phyloP scores from a whole-genome alignment of 140 eudicot genomes.

The Anethum foeniculum region DNA sequence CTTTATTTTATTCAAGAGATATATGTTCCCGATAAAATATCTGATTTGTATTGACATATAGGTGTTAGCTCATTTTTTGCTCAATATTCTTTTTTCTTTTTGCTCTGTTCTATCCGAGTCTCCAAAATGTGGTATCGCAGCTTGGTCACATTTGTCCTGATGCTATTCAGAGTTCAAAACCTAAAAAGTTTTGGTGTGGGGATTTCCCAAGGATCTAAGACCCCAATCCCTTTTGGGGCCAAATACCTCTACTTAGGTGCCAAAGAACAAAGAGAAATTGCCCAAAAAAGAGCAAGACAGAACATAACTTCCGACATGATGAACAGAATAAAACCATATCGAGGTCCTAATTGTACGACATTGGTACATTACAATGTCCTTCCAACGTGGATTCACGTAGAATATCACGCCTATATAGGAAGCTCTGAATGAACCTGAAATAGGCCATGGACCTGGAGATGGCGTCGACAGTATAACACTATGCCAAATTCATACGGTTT shows the following conservation, averaged over 20 bases:
- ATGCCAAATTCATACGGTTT: not conserved
- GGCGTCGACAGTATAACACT: not conserved
- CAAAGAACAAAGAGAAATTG: not conserved
- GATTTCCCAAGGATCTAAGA: too few relatives aligned
- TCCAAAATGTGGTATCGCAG: not conserved
- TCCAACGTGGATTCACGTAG: too few relatives aligned
- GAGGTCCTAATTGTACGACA: not conserved
- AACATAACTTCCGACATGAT: not conserved
- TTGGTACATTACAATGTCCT: not conserved
- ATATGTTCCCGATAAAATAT: not conserved
- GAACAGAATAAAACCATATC: not conserved
- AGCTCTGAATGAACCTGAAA: too few relatives aligned
- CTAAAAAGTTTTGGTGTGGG: too few relatives aligned
- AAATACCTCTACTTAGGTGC: too few relatives aligned
- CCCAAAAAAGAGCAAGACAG: not conserved
- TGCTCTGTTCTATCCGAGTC: not conserved
- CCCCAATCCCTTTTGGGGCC: too few relatives aligned
- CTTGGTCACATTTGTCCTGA: not conserved
- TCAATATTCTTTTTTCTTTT: not conserved
- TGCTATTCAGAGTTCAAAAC: not conserved
- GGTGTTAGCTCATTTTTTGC: not conserved
- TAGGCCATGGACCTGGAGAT: too few relatives aligned
- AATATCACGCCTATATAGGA: too few relatives aligned
- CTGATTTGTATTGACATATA: not conserved
- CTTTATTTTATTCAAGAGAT: not conserved